Evolutionary conservation across 495 filamentous ascomycete genomes (phyloP), one percentile per base, ranked within the genome.

Genomic region (Trichodelitschia bisporula): DNA sequence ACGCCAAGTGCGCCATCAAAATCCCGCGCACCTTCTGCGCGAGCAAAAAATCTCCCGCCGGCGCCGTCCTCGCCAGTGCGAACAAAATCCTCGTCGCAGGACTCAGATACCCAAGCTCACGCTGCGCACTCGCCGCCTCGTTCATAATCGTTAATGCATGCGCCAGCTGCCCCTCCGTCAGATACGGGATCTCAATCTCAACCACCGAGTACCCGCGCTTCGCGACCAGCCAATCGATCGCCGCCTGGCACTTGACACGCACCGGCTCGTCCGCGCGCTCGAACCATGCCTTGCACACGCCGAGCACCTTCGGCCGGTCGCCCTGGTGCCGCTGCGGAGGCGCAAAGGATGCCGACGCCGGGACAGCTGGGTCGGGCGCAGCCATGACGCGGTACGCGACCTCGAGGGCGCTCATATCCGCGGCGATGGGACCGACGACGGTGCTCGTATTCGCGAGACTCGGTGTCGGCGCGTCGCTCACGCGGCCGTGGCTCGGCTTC

Each of bases 1-100:
- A 54, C 0, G 75, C 63, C 1, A 92, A 56, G 48, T 95, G 84
- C 19, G 60, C 52, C 84, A 95, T 95, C 28, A 90, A 47, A 21
- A 83, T 50, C 6, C 63, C 58, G 11, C 84, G 62, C 31, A 95
- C 49, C 34, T 73, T 68, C 36, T 79, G 76, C 17, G 77, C 69
- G 18, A 69, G 61, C 15, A 78, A 54, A 43, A 83, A 70, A 38
- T 90, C 77, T 3, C 51, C 46, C 2, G 67, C 66, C 0, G 67
- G 56, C 11, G 78, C 76, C 33, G 69, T 65, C 20, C 46, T 46
- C 15, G 59, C 69, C 19, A 79, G 51, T 0, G 57, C 55, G 14
- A 90, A 46, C 4, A 83, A 56, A n/a, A 92, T 48, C 34, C 72
- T 66, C 51, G 79, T 90, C 5, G 75, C 58, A 2, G 71, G 49